phyloP scores from a whole-genome alignment of 768 basidiomycete genomes.

The Pisolithus sp. region DNA sequence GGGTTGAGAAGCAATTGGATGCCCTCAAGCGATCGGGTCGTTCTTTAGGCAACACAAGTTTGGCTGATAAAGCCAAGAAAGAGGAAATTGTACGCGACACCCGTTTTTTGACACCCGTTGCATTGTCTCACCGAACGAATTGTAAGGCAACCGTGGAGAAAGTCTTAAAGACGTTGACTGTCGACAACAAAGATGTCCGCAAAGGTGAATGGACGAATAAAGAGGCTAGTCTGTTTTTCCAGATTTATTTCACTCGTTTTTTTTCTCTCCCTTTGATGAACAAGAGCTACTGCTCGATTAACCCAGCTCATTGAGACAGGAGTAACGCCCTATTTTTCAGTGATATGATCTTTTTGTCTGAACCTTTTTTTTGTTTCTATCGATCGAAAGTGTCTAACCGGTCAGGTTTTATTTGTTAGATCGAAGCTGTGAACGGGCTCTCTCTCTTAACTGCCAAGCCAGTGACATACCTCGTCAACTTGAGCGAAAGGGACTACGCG shows the following conservation, averaged over 20 bases:
- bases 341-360: constrained; percentile 57
- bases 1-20: constrained; percentile 91
- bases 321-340: constrained; percentile 78
- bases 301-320: constrained; percentile 96
- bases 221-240: constrained; percentile 60
- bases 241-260: neutral
- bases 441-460: constrained; percentile 93
- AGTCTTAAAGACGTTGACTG: constrained; percentile 68
- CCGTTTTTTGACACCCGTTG: neutral
- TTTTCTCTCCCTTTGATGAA: constrained; percentile 44
- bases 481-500: constrained; percentile 89
- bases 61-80: constrained; percentile 93
- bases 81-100: constrained; percentile 76
- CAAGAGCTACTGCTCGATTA: constrained; percentile 80
- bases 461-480: constrained; percentile 95
- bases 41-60: constrained; percentile 61
- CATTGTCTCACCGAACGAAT: constrained; percentile 11
- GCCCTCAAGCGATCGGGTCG: constrained; percentile 67
- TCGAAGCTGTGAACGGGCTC: constrained; percentile 85
- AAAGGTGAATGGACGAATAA: constrained; percentile 95
- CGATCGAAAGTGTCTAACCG: constrained; percentile 9
- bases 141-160: constrained; percentile 78
- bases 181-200: constrained; percentile 83
- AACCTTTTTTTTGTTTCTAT: constrained; percentile 15
- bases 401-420: constrained; percentile 36